Conservation (phyloP, 2,329 filamentous ascomycete species). For the Torrubiella hemipterigena region DNA sequence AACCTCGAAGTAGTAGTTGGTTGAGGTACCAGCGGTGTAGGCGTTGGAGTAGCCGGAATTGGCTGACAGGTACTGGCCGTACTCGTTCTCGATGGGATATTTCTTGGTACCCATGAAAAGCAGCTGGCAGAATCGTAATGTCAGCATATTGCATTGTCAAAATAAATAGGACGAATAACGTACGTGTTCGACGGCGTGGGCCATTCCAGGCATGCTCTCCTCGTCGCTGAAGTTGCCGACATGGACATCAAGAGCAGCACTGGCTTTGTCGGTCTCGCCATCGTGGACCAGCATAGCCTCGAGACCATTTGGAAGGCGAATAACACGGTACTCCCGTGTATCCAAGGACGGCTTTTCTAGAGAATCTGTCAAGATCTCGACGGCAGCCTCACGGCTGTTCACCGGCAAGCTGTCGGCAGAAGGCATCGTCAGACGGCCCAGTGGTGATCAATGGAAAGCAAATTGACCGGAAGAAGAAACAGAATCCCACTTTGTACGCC, state of each 20-base stretch:
- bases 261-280: slow-evolving; percentile 90
- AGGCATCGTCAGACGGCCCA: too few species aligned
- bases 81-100: slow-evolving; percentile 91
- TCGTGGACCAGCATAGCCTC: slow-evolving; percentile 92
- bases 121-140: slow-evolving; percentile 31
- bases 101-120: slow-evolving; percentile 99
- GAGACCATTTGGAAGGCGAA: slow-evolving; percentile 73
- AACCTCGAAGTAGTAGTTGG: slow-evolving; percentile 97
- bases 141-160: not conserved
- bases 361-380: slow-evolving; percentile 46
- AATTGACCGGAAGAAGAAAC: too few species aligned
- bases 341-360: slow-evolving; percentile 79
- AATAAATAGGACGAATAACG: slow-evolving; percentile 11
- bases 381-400: slow-evolving; percentile 16
- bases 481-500: too few species aligned
- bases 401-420: slow-evolving; percentile 7
- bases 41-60: slow-evolving; percentile 91
- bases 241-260: slow-evolving; percentile 87
- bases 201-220: slow-evolving; percentile 84
- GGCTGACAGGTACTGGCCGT: slow-evolving; percentile 81
- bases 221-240: slow-evolving; percentile 93
- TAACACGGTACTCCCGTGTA: slow-evolving; percentile 76
- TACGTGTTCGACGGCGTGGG: slow-evolving; percentile 88
- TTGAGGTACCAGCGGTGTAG: slow-evolving; percentile 85
- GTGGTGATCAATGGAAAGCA: too few species aligned